Evolutionary conservation across 768 basidiomycete species (phyloP).

Genomic region (Calocybe gangraenosa): DNA sequence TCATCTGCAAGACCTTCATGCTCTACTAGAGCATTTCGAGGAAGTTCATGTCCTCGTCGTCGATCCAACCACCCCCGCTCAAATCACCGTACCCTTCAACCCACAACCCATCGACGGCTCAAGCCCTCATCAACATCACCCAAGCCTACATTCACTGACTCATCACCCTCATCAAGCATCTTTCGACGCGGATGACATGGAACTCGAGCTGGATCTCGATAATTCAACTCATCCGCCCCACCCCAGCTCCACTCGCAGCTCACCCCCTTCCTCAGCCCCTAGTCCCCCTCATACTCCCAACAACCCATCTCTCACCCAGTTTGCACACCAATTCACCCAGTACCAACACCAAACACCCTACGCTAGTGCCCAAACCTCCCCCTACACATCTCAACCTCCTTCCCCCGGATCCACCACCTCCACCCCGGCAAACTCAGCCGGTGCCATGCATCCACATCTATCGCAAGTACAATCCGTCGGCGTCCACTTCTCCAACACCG

Average conservation of each 20-base stretch:
- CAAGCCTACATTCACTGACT: slow-evolving; percentile 20
- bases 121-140: slow-evolving; percentile 20
- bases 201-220: slow-evolving; percentile 63
- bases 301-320: slow-evolving; percentile 20
- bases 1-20: slow-evolving; percentile 67
- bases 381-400: slow-evolving; percentile 36
- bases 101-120: slow-evolving; percentile 24
- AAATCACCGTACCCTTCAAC: slow-evolving; percentile 45
- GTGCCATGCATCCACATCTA: slow-evolving; percentile 18
- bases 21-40: slow-evolving; percentile 90
- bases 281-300: slow-evolving; percentile 49
- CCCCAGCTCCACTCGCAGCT: slow-evolving; percentile 26
- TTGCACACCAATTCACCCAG: slow-evolving; percentile 27
- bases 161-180: slow-evolving; percentile 24
- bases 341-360: slow-evolving; percentile 19
- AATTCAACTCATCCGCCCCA: slow-evolving; percentile 24
- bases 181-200: slow-evolving; percentile 81
- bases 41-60: slow-evolving; percentile 82
- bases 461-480: slow-evolving; percentile 1
- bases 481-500: slow-evolving; percentile 12
- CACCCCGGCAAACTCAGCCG: slow-evolving; percentile 9
- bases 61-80: slow-evolving; percentile 34
- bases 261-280: slow-evolving; percentile 38
- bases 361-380: slow-evolving; percentile 24
- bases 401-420: slow-evolving; percentile 45